Evolutionary conservation across 345 rosid genomes (phyloP), one percentile per base, ranked within the genome.

Genomic region (Sonneratia caseolaris): DNA sequence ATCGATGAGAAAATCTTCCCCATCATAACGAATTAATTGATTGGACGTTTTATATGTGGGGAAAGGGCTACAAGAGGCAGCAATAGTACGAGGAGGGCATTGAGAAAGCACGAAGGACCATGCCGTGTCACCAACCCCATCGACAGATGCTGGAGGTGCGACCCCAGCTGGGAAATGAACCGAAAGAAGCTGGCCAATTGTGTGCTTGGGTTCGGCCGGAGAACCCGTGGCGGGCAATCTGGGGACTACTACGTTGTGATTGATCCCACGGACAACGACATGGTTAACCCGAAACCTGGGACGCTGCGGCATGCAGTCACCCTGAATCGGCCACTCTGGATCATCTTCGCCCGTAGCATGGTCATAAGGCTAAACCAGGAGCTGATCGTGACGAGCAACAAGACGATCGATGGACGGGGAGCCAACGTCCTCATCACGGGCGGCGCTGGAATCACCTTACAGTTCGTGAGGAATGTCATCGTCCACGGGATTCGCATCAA

Each of bases 81-180:
- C 4, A 86, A 89, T 74, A 78, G 73, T 76, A 82, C 91, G 0
- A 88, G 96, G 65, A 84, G 98, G 72, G 61, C 13, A n/a, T 16
- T 86, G 59, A 18, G 22, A 7, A 72, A 40, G 75, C 38, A 3
- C 22, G 19, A 3, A 0, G 89, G 90, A 12, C 81, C 83, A 19
- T 93, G 98, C 80, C 19, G 42, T 55, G 94, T 91, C 49, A 80
- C 89, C 27, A 93, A 93, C 81, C 98, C 98, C 0, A 91, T 93
- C 13, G 97, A 93, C 71, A 77, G 83, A 70, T 91, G 98, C 68
- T 93, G 94, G 97, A 83, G 98, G 55, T 93, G 98, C 73, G 78
- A 85, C 71, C 42, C 75, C 3, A 76, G 86, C 21, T 93, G 98
- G 97, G 84, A 81, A 3, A 57, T 62, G 11, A 75, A 88, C 71